Evolutionary conservation across 2,329 filamentous ascomycete genomes (phyloP), one percentile per base, ranked within the genome.

Genomic region (Sphaerulina populicola): DNA sequence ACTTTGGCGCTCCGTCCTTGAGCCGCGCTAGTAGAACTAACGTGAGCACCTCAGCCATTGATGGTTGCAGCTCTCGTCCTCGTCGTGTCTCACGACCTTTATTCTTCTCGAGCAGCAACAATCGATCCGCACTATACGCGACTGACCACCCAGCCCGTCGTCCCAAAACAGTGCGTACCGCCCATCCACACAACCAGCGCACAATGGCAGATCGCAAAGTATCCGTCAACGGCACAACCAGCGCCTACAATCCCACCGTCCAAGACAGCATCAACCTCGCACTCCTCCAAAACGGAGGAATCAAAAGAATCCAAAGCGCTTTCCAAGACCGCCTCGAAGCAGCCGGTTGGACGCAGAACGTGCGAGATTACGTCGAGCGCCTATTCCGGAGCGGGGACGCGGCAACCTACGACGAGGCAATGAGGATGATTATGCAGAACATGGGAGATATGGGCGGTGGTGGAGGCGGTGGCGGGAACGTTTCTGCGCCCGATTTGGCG

Each of bases 331-430:
- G 74, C 18, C 72, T 82, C 9, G 74, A 79, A 60, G 72, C 76
- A 47, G 67, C 71, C n/a, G 79, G 79, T 58, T 83, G 79, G 79
- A 76, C 76, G 38, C 73, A 78, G 59, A 71, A 71, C 27, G 71
- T 83, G 53, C 74, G 74, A 51, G 69, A 68, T 42, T 74, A 82
- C 54, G 72, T 79, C 14, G 73, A 74, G 42, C 71, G 77, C 50
- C 71, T 82, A 37, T 74, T 82, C 49, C 76, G 79, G 58, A 76
- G 73, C 23, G 78, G 78, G 42, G 74, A 78, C 49, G 78, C 76
- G 61, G 74, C 73, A 49, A 78, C 73, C 30, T 79, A 77, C 57
- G 74, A 77, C 47, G 77, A 82, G 49, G 70, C 81, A 40, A 71
- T 79, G 64, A 72, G 71, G 14, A 71, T 73, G 29, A 74, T 82